A percentile compares a stretch with the other conserved stretches of the same genome.
phyloP scores from a whole-genome alignment of 2,329 filamentous ascomycete genomes.

The Sporothrix pseudoabietina region DNA sequence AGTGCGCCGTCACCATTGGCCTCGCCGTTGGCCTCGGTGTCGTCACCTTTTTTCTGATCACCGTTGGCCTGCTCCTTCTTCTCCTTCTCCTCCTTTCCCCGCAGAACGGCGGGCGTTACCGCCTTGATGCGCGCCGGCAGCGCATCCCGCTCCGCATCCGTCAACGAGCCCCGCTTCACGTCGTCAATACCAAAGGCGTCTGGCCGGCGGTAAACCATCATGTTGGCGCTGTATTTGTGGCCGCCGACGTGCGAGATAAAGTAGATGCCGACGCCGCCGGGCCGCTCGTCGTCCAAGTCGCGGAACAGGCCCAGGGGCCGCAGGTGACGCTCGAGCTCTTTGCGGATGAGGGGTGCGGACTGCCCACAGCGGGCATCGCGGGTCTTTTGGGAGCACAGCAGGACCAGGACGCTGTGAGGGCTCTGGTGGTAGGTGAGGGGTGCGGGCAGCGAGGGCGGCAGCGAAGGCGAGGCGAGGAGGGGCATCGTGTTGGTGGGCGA shows the following conservation, averaged over 20 bases:
- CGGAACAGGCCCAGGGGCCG: slow-evolving; percentile 81
- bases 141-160: slow-evolving; percentile 44
- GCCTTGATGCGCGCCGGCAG: slow-evolving; percentile 31
- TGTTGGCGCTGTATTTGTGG: slow-evolving; percentile 94
- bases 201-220: slow-evolving; percentile 80
- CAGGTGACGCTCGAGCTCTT: slow-evolving; percentile 87
- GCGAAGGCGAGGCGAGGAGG: slow-evolving; percentile 44
- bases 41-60: slow-evolving; percentile 23
- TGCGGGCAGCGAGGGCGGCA: slow-evolving; percentile 34
- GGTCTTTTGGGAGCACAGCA: slow-evolving; percentile 93
- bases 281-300: slow-evolving; percentile 83
- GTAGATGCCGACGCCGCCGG: slow-evolving; percentile 91
- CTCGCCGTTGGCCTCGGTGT: slow-evolving; percentile 44
- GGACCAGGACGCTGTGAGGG: slow-evolving; percentile 82
- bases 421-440: slow-evolving; percentile 60
- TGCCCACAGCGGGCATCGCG: slow-evolving; percentile 93
- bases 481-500: slow-evolving; percentile 74
- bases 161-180: slow-evolving; percentile 45
- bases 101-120: slow-evolving; percentile 40
- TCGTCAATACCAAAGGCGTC: slow-evolving; percentile 59
- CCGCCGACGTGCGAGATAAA: slow-evolving; percentile 96
- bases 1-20: slow-evolving; percentile 33
- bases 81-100: slow-evolving; percentile 33
- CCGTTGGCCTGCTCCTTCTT: slow-evolving; percentile 33
- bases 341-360: slow-evolving; percentile 83